phyloP scores from a whole-genome alignment of 805 yeast species.

The Wickerhamomyces silvicola region DNA sequence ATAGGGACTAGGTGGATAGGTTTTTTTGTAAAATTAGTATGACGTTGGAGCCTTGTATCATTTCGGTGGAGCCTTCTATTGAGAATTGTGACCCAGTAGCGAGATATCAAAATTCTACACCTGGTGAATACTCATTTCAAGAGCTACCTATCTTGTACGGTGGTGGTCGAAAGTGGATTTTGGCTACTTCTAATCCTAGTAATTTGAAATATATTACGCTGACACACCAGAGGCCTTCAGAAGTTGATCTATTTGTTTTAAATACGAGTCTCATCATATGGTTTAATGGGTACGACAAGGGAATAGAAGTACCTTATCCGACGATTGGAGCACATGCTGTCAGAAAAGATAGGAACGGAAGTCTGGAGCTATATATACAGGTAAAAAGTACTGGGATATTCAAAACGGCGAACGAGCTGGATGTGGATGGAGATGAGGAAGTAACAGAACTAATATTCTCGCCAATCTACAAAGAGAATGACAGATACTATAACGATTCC shows the following conservation, averaged over 20 bases:
- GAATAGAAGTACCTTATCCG: conserved; percentile 30
- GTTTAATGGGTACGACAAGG: conserved; percentile 29
- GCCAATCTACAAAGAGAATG: conserved; percentile 30
- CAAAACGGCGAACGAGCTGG: neutral
- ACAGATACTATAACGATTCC: conserved; percentile 28
- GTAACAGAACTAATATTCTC: conserved; percentile 27
- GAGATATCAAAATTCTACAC: conserved; percentile 12
- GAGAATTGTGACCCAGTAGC: conserved; percentile 26
- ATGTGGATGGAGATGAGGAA: conserved; percentile 4
- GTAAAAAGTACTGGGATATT: conserved; percentile 8
- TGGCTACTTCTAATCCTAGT: conserved; percentile 9
- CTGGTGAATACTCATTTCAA: conserved; percentile 12
- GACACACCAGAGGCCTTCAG: conserved; percentile 8
- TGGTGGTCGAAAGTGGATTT: conserved; percentile 33
- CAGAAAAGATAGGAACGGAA: conserved; percentile 4
- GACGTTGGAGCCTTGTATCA: neutral
- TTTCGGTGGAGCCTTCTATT: conserved; percentile 26
- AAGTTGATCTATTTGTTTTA: conserved; percentile 31
- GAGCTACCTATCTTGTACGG: conserved; percentile 31
- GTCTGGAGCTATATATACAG: conserved; percentile 11
- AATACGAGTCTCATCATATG: conserved; percentile 32
- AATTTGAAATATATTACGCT: conserved; percentile 9
- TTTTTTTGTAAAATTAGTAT: too few species aligned
- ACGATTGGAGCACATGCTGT: conserved; percentile 17
- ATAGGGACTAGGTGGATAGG: too few species aligned